Percentiles rank a stretch among this genome's conserved stretches.
Evolutionary conservation across 192 early-diverging fungal species (phyloP).

Genomic region (Coemansia aciculifera): DNA sequence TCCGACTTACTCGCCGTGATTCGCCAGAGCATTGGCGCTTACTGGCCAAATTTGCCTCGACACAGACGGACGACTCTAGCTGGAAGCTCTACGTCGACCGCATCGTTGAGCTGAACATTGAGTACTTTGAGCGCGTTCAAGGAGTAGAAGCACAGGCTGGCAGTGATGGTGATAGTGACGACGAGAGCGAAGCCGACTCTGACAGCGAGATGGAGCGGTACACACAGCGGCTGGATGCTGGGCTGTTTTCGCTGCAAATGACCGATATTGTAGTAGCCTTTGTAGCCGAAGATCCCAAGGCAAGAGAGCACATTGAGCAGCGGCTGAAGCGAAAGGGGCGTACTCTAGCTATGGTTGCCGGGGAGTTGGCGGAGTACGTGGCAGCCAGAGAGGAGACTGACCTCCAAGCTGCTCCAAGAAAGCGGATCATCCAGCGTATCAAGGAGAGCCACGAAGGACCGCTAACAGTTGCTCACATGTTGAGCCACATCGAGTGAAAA

Average conservation of each 20-base stretch:
- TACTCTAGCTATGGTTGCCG: constrained; percentile 14
- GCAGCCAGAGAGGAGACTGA: constrained; percentile 10
- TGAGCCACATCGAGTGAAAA: background rate
- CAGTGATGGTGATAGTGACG: constrained; percentile 28
- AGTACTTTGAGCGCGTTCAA: constrained; percentile 66
- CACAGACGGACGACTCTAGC: constrained; percentile 55
- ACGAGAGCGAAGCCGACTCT: constrained; percentile 61
- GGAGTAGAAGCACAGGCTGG: constrained; percentile 59
- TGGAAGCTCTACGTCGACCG: constrained; percentile 82
- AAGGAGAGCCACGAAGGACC: constrained; percentile 8
- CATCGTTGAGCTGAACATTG: constrained; percentile 72
- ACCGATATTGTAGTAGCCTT: constrained; percentile 69
- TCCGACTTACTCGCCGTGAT: constrained; percentile 63
- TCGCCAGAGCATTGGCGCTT: constrained; percentile 69
- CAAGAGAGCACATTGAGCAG: constrained; percentile 23
- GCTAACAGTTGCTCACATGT: background rate
- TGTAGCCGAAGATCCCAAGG: constrained; percentile 59
- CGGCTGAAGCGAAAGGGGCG: constrained; percentile 36
- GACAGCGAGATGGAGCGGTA: constrained; percentile 63
- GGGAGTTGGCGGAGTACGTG: constrained; percentile 39
- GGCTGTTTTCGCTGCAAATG: constrained; percentile 78
- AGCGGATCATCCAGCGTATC: constrained; percentile 1
- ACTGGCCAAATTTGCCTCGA: constrained; percentile 74
- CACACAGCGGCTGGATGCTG: constrained; percentile 69
- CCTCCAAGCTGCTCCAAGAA: background rate